Conservation (phyloP, 2,329 filamentous ascomycete species). For the Colletotrichum spaethianum region DNA sequence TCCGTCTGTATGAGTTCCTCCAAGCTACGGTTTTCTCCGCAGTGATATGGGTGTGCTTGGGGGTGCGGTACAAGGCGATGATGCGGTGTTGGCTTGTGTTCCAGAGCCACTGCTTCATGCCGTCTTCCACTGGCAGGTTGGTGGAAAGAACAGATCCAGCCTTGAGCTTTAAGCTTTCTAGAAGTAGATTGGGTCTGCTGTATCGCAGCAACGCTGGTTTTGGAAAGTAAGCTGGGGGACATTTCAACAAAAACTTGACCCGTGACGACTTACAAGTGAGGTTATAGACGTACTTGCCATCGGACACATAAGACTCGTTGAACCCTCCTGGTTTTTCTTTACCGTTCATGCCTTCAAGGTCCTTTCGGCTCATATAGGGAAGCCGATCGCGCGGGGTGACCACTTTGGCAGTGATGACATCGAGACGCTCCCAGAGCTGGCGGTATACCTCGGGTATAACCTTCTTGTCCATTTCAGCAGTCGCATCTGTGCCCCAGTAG, state of each 20-base stretch:
- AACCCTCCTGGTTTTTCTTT: background rate
- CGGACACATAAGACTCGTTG: constrained; percentile 1
- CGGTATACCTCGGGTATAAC: background rate
- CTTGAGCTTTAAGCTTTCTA: background rate
- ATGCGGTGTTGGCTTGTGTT: background rate
- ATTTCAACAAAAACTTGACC: background rate
- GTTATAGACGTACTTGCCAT: constrained; percentile 5
- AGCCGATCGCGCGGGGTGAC: background rate
- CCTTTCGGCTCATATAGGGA: background rate
- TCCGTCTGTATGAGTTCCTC: background rate
- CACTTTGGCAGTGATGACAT: background rate
- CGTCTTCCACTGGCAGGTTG: background rate
- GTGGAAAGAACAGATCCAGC: background rate
- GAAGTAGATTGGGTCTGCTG: too few relatives aligned
- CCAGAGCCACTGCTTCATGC: background rate
- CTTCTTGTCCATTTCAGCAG: background rate
- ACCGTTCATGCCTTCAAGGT: background rate
- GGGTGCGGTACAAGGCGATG: background rate
- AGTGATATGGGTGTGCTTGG: background rate
- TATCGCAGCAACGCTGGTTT: constrained; percentile 6
- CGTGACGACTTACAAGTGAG: constrained; percentile 7
- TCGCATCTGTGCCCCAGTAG: constrained; percentile 2
- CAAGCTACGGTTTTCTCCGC: background rate
- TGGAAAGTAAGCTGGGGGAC: background rate
- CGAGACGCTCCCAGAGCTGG: background rate